Conservation (phyloP, 2,329 filamentous ascomycete species). For the Talaromyces atroroseus region DNA sequence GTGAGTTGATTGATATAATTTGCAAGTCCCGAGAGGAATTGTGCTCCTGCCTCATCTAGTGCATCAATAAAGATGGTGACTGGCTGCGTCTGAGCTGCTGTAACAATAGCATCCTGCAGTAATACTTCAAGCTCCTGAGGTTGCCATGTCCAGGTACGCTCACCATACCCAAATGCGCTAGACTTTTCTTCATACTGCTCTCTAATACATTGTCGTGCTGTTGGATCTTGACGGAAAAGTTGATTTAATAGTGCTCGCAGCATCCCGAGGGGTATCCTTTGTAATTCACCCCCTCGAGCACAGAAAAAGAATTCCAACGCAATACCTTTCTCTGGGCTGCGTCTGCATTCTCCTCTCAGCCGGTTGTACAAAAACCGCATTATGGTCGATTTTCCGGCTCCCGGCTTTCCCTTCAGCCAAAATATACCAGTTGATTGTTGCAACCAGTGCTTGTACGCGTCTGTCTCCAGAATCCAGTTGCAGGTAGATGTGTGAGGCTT, state of each 20-base stretch:
- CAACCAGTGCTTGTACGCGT: slow-evolving; percentile 28
- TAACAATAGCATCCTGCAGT: not conserved
- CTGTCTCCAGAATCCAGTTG: not conserved
- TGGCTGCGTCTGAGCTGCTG: not conserved
- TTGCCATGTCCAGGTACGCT: not conserved
- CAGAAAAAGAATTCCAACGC: not conserved
- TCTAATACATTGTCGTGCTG: not conserved
- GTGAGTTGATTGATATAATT: not conserved
- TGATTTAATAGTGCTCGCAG: not conserved
- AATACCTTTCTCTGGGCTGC: not conserved
- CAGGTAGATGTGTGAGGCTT: slow-evolving; percentile 1
- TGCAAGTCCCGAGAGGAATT: not conserved
- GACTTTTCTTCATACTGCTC: not conserved
- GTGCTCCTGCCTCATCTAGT: not conserved
- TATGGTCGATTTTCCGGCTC: slow-evolving; percentile 33
- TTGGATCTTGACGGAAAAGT: not conserved
- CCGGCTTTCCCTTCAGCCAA: slow-evolving; percentile 38
- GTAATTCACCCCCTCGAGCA: not conserved
- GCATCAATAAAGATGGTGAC: not conserved
- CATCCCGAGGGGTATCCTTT: not conserved
- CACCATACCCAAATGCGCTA: not conserved
- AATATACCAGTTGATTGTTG: slow-evolving; percentile 29
- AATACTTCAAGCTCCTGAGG: not conserved
- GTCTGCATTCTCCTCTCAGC: not conserved
- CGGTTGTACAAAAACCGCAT: slow-evolving; percentile 22